Conservation (phyloP, 2,329 filamentous ascomycete species). For the Teratosphaeriaceae sp. region DNA sequence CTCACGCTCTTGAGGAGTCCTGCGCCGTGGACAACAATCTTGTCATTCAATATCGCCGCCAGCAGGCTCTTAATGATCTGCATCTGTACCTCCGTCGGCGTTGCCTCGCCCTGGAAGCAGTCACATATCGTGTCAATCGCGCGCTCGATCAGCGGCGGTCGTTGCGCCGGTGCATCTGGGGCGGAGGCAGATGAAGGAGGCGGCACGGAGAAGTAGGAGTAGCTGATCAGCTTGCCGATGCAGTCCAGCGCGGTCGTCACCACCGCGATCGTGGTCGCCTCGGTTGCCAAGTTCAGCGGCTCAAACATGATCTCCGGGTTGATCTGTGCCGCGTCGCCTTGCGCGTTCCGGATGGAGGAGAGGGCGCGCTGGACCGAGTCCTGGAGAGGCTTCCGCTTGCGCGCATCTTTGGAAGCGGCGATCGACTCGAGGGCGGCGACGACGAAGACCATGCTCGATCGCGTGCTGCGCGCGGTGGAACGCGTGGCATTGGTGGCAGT, state of each 20-base stretch:
- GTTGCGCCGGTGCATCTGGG: constrained; percentile 12
- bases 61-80: constrained; percentile 97
- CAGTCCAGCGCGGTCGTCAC: constrained; percentile 91
- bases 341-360: constrained; percentile 66
- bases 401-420: constrained; percentile 82
- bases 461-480: constrained; percentile 48
- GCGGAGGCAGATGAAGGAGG: too few relatives aligned
- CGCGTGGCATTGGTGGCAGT: constrained; percentile 41
- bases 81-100: constrained; percentile 83
- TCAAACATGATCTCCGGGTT: constrained; percentile 89
- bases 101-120: constrained; percentile 96
- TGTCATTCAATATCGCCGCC: constrained; percentile 94
- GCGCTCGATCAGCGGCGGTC: constrained; percentile 79
- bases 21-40: constrained; percentile 95
- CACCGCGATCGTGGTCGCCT: constrained; percentile 75
- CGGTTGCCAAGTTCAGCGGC: constrained; percentile 82
- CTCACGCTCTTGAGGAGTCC: constrained; percentile 93
- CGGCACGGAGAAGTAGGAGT: constrained; percentile 84
- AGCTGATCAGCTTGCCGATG: constrained; percentile 97
- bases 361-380: constrained; percentile 78
- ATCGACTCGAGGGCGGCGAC: constrained; percentile 90
- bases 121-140: constrained; percentile 99
- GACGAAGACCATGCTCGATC: constrained; percentile 95
- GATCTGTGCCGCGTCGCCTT: constrained; percentile 71
- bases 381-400: constrained; percentile 74